Base-by-base conservation (phyloP, 805 yeast genomes). In the Saccharomycopsis sp. region DNA sequence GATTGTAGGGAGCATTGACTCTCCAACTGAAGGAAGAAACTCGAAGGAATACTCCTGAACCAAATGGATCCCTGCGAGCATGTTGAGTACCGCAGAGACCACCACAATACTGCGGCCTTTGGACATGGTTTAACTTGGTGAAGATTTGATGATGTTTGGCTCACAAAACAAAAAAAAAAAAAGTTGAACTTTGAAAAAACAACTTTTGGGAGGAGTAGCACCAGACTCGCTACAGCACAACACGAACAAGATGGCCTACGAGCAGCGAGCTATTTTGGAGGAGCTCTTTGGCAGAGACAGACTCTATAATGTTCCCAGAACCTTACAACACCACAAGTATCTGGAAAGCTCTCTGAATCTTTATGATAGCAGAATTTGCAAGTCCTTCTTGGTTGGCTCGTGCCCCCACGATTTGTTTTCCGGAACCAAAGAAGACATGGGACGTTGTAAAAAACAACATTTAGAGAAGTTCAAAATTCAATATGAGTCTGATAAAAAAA, bases 1-100 rank as follows among this genome's bases (percentile, higher is more conserved):
- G 18, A 92, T 60, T 0, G 97, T 87, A 0, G 97, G 96, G 30
- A 92, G 67, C 98, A 92, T 92, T 21, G 95, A 83, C 54, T 87
- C 96, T 2, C 98, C 98, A 48, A 77, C 65, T 0, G 97, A 85
- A 52, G 77, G 86, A 5, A 87, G 72, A 55, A 79, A 74, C 53
- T 84, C 94, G 53, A 75, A 79, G 14, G 79, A 59, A 53, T 77
- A 71, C 30, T 74, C 74, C 48, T 74, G 82, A 6, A 79, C 55
- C 9, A 87, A 62, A 58, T 88, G 96, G 12, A 59, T 28, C 52
- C 8, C 52, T 49, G 44, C 64, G 67, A 55, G 47, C 59, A 13
- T 54, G 46, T 13, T 67, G 51, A 5, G 9, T 9, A 12, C 34
- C 25, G n/a, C 34, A 10, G 25, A 20, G 21, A 21, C 6, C 15